phyloP scores from a whole-genome alignment of 2,329 filamentous ascomycete species.

The Colletotrichum sp. region DNA sequence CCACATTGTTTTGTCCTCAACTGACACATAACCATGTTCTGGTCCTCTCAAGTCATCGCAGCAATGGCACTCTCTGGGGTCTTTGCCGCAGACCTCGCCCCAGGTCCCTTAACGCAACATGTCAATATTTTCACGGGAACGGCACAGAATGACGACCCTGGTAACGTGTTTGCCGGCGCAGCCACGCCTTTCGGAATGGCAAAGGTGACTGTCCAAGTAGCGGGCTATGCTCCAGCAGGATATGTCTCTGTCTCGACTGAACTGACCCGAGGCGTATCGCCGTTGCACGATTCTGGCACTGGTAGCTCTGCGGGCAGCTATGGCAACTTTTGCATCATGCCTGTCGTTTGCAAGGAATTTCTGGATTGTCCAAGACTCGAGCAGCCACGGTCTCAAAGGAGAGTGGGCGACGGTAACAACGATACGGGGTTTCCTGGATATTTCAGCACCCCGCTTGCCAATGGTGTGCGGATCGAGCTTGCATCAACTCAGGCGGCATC shows the following conservation, averaged over 20 bases:
- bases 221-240: background rate
- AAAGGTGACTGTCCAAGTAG: background rate
- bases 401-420: background rate
- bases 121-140: slow-evolving; percentile 1
- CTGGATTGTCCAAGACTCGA: background rate
- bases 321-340: slow-evolving; percentile 3
- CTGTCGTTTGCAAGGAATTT: background rate
- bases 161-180: background rate
- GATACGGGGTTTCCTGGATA: background rate
- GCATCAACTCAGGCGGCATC: background rate
- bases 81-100: background rate
- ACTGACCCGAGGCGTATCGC: background rate
- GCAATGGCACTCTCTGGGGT: background rate
- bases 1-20: background rate
- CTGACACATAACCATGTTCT: background rate
- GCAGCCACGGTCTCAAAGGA: background rate
- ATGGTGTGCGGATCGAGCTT: background rate
- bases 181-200: background rate
- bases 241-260: background rate
- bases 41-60: background rate
- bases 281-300: background rate
- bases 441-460: background rate
- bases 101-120: background rate
- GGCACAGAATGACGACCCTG: background rate
- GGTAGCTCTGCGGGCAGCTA: slow-evolving; percentile 5